Evolutionary conservation across 2,329 filamentous ascomycete species (phyloP).

Genomic region (Hypoxylon sp.): DNA sequence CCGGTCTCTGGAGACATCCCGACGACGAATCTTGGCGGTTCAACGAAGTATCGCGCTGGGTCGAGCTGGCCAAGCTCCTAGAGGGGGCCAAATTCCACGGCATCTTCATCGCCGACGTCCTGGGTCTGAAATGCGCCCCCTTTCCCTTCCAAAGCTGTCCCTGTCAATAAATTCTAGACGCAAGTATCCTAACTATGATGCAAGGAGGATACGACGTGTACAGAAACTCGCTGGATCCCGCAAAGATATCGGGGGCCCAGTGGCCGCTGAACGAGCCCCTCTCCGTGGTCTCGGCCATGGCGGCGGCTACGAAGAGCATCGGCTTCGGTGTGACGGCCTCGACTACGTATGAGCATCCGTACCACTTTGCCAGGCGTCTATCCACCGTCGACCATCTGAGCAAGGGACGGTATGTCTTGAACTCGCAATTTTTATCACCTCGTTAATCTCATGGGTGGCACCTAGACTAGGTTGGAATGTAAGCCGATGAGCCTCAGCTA

Average conservation of each 20-base stretch:
- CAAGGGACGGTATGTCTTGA: constrained; percentile 61
- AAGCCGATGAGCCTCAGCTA: constrained; percentile 27
- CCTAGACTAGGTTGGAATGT: constrained; percentile 64
- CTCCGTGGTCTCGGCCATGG: constrained; percentile 72
- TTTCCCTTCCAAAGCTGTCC: no score
- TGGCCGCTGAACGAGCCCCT: constrained; percentile 77
- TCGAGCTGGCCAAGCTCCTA: constrained; percentile 67
- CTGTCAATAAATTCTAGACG: constrained; percentile 12
- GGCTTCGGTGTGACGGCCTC: constrained; percentile 75
- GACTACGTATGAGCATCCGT: constrained; percentile 76
- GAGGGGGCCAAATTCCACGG: constrained; percentile 70
- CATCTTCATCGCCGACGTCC: constrained; percentile 71
- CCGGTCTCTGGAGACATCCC: constrained; percentile 58
- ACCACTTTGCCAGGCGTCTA: constrained; percentile 70
- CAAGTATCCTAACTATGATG: not conserved
- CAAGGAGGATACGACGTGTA: constrained; percentile 74
- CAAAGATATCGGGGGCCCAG: constrained; percentile 69
- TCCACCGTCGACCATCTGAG: constrained; percentile 74
- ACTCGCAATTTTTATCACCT: not conserved
- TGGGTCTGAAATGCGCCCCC: constrained; percentile 44
- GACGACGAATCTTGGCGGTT: constrained; percentile 63
- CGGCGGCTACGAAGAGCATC: constrained; percentile 71
- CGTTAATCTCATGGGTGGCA: not conserved
- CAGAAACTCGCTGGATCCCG: constrained; percentile 64
- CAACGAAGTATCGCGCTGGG: constrained; percentile 70